phyloP scores from a whole-genome alignment of 257 asterid species.

The Nicotiana obtusifolia region DNA sequence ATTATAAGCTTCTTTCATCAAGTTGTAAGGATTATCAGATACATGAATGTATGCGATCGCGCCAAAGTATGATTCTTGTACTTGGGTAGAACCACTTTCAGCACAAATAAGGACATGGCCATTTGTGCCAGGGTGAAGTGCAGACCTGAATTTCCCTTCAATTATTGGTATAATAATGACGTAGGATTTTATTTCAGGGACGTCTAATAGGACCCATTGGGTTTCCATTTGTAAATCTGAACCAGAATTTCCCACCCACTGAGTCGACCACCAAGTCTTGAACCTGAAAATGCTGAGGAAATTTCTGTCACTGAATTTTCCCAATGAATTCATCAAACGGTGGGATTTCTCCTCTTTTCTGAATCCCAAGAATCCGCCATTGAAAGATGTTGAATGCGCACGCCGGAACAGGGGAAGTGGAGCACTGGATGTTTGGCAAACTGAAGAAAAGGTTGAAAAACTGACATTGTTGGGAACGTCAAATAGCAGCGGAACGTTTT shows the following conservation, averaged over 20 bases:
- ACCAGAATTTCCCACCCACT: slow-evolving; percentile 24
- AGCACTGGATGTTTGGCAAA: slow-evolving; percentile 39
- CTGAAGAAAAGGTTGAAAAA: slow-evolving; percentile 38
- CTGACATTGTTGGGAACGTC: slow-evolving; percentile 55
- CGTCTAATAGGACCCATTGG: slow-evolving; percentile 25
- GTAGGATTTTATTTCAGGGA: slow-evolving; percentile 17
- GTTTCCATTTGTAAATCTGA: slow-evolving; percentile 25
- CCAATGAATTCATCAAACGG: slow-evolving; percentile 45
- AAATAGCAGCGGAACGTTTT: slow-evolving; percentile 37
- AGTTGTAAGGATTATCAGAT: slow-evolving; percentile 20
- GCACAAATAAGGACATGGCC: slow-evolving; percentile 55
- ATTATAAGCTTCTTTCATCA: slow-evolving; percentile 20
- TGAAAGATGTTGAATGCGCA: slow-evolving; percentile 34
- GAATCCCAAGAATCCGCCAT: slow-evolving; percentile 67
- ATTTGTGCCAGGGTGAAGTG: slow-evolving; percentile 42
- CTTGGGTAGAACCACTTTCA: slow-evolving; percentile 44
- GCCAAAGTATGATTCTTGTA: background rate
- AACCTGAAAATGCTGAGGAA: slow-evolving; percentile 34
- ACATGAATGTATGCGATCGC: background rate
- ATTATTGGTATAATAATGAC: slow-evolving; percentile 41
- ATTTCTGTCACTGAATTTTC: slow-evolving; percentile 15
- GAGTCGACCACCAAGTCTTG: slow-evolving; percentile 38
- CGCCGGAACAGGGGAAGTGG: slow-evolving; percentile 40
- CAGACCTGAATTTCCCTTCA: slow-evolving; percentile 63
- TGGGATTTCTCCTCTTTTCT: slow-evolving; percentile 32